These are phyloP conservation scores for Septoria linicola DNA, from an alignment of 2,329 filamentous ascomycete species.

Conservation along the genomic window DNA sequence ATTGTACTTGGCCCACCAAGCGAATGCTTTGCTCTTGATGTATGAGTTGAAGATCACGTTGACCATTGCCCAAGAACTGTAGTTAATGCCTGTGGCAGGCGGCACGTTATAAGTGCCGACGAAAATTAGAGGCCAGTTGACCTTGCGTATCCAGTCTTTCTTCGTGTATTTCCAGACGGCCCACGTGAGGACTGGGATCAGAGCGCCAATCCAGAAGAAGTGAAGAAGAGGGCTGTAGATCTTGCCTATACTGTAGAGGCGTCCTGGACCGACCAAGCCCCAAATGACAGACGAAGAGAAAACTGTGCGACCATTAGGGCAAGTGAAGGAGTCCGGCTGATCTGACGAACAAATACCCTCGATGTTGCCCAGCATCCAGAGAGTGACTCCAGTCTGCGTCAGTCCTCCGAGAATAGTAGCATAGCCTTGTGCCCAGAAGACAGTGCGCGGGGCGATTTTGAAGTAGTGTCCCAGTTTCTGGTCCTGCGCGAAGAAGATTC, in stretches of 20 bases:
- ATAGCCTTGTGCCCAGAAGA: slow-evolving; percentile 48
- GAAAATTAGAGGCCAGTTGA: slow-evolving; percentile 66
- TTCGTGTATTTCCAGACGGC: slow-evolving; percentile 42
- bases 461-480: slow-evolving; percentile 43
- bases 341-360: slow-evolving; percentile 44
- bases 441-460: slow-evolving; percentile 44
- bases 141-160: slow-evolving; percentile 27
- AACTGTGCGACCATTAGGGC: slow-evolving; percentile 47
- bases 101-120: slow-evolving; percentile 60
- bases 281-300: slow-evolving; percentile 47
- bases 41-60: slow-evolving; percentile 44
- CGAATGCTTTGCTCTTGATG: slow-evolving; percentile 54
- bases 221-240: slow-evolving; percentile 51
- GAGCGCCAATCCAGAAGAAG: slow-evolving; percentile 53
- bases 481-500: slow-evolving; percentile 36
- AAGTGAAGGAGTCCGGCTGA: slow-evolving; percentile 50
- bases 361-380: slow-evolving; percentile 46
- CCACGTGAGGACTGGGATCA: slow-evolving; percentile 47
- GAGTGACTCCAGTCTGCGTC: slow-evolving; percentile 48
- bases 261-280: slow-evolving; percentile 49
- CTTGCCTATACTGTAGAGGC: slow-evolving; percentile 49
- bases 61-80: slow-evolving; percentile 71
- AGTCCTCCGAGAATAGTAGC: slow-evolving; percentile 46
- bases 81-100: slow-evolving; percentile 75
- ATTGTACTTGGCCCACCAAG: slow-evolving; percentile 41